phyloP scores from a whole-genome alignment of 1,284 basidiomycete species.

The Stygiomarasmius scandens region DNA sequence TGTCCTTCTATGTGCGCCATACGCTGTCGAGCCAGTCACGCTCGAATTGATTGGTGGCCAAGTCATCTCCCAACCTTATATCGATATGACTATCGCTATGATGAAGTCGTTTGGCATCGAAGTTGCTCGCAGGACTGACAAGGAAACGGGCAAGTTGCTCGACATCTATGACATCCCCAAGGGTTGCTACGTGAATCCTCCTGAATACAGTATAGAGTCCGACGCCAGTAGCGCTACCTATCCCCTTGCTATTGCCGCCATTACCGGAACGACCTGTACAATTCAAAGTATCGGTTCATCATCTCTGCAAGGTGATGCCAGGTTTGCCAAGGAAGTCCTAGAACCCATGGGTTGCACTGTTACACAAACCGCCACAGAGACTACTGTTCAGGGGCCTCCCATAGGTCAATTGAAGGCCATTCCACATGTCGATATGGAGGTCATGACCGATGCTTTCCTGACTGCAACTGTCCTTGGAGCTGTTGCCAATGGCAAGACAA shows the following conservation, averaged over 20 bases:
- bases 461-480: constrained; percentile 93
- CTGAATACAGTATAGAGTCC: constrained; percentile 88
- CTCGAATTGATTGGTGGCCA: constrained; percentile 91
- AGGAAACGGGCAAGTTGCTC: constrained; percentile 60
- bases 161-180: constrained; percentile 91
- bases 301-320: constrained; percentile 94
- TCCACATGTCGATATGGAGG: constrained; percentile 95
- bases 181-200: constrained; percentile 79
- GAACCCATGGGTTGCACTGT: constrained; percentile 95
- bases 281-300: constrained; percentile 89
- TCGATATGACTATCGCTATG: constrained; percentile 99
- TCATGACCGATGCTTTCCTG: constrained; percentile 99
- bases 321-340: constrained; percentile 92
- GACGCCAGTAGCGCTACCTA: constrained; percentile 98
- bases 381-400: constrained; percentile 92
- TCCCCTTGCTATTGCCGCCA: constrained; percentile 94
- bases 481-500: constrained; percentile 74
- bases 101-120: constrained; percentile 93
- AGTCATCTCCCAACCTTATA: constrained; percentile 98
- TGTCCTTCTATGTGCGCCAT: constrained; percentile 94
- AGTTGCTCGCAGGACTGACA: constrained; percentile 74
- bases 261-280: constrained; percentile 94
- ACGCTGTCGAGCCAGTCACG: constrained; percentile 80
- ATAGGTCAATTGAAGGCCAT: constrained; percentile 81
- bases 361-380: constrained; percentile 84